These are phyloP conservation scores for Podila epicladia DNA, from an alignment of 192 early-diverging fungal species.

Conservation along the genomic window DNA sequence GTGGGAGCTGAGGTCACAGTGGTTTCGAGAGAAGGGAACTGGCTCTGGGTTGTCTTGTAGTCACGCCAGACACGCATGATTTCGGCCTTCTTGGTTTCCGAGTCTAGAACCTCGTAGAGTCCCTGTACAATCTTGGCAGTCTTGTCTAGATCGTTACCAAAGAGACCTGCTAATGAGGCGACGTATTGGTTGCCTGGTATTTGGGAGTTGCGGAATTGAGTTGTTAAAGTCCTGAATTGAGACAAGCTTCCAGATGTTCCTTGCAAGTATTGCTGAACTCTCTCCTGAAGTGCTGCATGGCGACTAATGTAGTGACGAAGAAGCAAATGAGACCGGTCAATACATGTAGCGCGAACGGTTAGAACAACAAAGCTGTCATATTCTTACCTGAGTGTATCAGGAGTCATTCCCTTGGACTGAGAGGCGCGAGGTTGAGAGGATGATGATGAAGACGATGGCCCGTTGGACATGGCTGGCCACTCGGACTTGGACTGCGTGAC, in stretches of 20 bases:
- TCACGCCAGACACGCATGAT: conserved; percentile 75
- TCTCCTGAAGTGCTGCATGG: conserved; percentile 54
- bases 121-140: conserved; percentile 61
- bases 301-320: conserved; percentile 18
- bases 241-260: conserved; percentile 46
- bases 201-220: conserved; percentile 54
- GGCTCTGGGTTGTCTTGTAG: conserved; percentile 62
- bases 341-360: not conserved
- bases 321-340: not conserved
- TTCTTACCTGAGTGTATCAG: conserved; percentile 32
- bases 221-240: conserved; percentile 60
- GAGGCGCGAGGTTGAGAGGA: not conserved
- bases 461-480: conserved; percentile 38
- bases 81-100: conserved; percentile 62
- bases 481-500: conserved; percentile 32
- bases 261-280: conserved; percentile 45
- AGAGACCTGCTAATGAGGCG: conserved; percentile 48
- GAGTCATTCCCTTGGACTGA: not conserved
- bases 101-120: conserved; percentile 59
- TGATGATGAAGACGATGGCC: not conserved
- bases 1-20: conserved; percentile 27
- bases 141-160: conserved; percentile 48
- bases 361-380: not conserved
- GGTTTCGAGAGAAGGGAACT: conserved; percentile 33
- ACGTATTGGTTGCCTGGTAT: conserved; percentile 56